These are phyloP conservation scores for Rehmannia glutinosa DNA, from an alignment of 257 asterid species.

Conservation along the genomic window DNA sequence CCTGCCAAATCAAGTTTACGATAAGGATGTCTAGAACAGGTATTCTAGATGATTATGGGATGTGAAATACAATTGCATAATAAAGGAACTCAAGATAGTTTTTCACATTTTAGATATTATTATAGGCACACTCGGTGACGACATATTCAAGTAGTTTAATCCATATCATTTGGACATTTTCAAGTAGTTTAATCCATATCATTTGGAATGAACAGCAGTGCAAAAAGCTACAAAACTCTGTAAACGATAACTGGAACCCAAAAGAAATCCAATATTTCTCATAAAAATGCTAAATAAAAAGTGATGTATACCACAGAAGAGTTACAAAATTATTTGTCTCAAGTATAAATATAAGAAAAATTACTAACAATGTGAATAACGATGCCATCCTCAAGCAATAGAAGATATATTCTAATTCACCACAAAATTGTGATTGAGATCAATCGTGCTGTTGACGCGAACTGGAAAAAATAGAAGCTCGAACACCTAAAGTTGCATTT, in stretches of 20 bases:
- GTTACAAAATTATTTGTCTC: too few relatives aligned
- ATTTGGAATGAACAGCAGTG: neutral
- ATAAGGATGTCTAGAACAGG: neutral
- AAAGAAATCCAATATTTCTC: neutral
- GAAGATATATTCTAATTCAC: neutral
- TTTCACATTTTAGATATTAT: neutral
- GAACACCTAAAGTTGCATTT: too few relatives aligned
- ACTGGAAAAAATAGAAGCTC: neutral
- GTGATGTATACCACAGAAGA: too few relatives aligned
- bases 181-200: neutral
- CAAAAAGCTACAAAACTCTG: neutral
- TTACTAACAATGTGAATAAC: neutral
- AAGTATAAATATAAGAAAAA: neutral
- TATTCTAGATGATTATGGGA: neutral
- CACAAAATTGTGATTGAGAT: neutral
- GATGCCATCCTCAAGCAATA: neutral
- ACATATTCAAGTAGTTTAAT: neutral
- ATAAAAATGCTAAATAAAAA: neutral
- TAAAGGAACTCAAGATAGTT: neutral
- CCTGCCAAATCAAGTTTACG: slow-evolving; percentile 32
- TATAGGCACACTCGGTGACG: neutral
- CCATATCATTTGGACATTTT: too few relatives aligned
- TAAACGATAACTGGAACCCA: neutral
- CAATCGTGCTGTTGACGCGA: neutral
- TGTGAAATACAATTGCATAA: neutral